Percentiles rank a stretch among this genome's conserved stretches.
phyloP scores from a whole-genome alignment of 495 filamentous ascomycete species.

The Aspergillus wentii region DNA sequence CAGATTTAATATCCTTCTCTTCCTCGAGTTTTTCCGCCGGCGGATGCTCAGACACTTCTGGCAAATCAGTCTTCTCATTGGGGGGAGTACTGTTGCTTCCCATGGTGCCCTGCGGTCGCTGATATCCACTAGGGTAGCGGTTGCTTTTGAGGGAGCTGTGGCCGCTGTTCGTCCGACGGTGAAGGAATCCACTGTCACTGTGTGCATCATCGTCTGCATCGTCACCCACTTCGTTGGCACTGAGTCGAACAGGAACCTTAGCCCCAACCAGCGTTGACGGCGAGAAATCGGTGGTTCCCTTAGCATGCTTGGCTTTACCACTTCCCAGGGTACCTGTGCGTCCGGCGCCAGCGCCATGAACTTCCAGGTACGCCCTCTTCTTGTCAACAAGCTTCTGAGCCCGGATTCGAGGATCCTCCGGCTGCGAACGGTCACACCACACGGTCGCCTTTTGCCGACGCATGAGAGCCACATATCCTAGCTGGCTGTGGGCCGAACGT shows the following conservation, averaged over 20 bases:
- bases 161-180: slow-evolving; percentile 72
- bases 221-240: slow-evolving; percentile 90
- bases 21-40: slow-evolving; percentile 37
- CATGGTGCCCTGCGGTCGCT: slow-evolving; percentile 53
- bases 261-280: slow-evolving; percentile 69
- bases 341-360: slow-evolving; percentile 52
- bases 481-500: slow-evolving; percentile 49
- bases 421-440: slow-evolving; percentile 94
- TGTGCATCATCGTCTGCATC: slow-evolving; percentile 70
- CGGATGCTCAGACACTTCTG: slow-evolving; percentile 49
- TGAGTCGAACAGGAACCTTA: slow-evolving; percentile 83
- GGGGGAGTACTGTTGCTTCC: slow-evolving; percentile 67
- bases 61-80: slow-evolving; percentile 45
- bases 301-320: slow-evolving; percentile 77
- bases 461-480: slow-evolving; percentile 88
- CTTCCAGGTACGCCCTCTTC: slow-evolving; percentile 75
- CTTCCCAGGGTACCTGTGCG: slow-evolving; percentile 56
- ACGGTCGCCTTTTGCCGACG: slow-evolving; percentile 96
- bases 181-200: slow-evolving; percentile 52
- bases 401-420: slow-evolving; percentile 79
- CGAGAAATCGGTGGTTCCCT: slow-evolving; percentile 65
- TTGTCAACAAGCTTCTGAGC: slow-evolving; percentile 80
- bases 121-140: slow-evolving; percentile 50
- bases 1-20: slow-evolving; percentile 32
- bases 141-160: slow-evolving; percentile 72